Conservation (phyloP, 805 yeast species). For the Suhomyces canberraensis region DNA sequence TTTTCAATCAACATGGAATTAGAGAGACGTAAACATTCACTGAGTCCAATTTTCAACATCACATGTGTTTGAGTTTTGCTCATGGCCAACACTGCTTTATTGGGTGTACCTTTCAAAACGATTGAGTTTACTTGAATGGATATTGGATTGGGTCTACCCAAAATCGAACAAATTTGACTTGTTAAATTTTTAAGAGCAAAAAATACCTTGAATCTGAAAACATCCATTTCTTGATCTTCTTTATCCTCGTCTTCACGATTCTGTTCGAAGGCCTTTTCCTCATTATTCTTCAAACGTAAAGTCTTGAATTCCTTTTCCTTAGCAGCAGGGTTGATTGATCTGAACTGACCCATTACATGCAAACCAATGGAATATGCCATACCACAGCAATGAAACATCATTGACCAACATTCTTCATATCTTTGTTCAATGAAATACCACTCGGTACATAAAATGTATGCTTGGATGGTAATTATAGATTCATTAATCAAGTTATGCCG, state of each 20-base stretch:
- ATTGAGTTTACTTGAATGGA: slow-evolving; percentile 37
- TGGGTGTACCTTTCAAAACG: slow-evolving; percentile 21
- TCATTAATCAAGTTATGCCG: slow-evolving; percentile 47
- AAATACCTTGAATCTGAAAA: slow-evolving; percentile 45
- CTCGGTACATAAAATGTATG: slow-evolving; percentile 50
- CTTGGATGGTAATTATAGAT: slow-evolving; percentile 45
- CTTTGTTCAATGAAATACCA: slow-evolving; percentile 47
- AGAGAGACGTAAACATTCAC: slow-evolving; percentile 47
- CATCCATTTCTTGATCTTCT: slow-evolving; percentile 33
- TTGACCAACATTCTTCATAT: slow-evolving; percentile 52
- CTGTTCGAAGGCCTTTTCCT: slow-evolving; percentile 2
- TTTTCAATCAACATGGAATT: slow-evolving; percentile 51
- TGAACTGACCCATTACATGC: slow-evolving; percentile 40
- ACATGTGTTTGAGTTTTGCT: slow-evolving; percentile 24
- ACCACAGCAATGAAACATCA: slow-evolving; percentile 48
- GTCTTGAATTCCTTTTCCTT: background rate
- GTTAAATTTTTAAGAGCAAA: slow-evolving; percentile 46
- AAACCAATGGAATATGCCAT: slow-evolving; percentile 51
- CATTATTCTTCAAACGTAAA: background rate
- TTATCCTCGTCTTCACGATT: slow-evolving; percentile 23
- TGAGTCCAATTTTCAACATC: slow-evolving; percentile 44
- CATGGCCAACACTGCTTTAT: slow-evolving; percentile 9
- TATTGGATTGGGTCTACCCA: slow-evolving; percentile 56
- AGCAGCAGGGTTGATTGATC: slow-evolving; percentile 7
- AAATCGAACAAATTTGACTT: slow-evolving; percentile 48